Percentiles rank a stretch among this genome's conserved stretches.
Evolutionary conservation across 2,329 filamentous ascomycete species (phyloP).

Genomic region (Davidsoniella eucalypti): DNA sequence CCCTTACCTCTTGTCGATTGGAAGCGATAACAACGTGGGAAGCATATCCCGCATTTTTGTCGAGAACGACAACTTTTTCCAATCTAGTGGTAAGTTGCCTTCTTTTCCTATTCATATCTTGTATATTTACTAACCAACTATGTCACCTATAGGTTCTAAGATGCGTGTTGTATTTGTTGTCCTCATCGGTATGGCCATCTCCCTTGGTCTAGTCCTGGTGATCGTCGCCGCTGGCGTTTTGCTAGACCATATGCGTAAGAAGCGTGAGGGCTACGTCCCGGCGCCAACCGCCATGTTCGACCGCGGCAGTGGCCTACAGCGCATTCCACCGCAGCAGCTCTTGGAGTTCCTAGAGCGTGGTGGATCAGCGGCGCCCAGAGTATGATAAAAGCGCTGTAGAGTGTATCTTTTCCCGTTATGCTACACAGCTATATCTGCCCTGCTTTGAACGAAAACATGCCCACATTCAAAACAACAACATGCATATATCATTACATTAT

Average conservation of each 20-base stretch:
- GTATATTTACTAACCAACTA: constrained; percentile 12
- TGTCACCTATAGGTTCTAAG: constrained; percentile 28
- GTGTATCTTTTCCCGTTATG: no score
- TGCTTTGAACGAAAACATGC: not conserved
- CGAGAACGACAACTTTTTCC: constrained; percentile 64
- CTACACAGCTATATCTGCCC: not conserved
- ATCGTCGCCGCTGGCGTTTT: constrained; percentile 60
- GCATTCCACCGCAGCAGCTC: constrained; percentile 45
- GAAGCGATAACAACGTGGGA: constrained; percentile 45
- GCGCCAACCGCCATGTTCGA: constrained; percentile 53
- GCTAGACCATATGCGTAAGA: constrained; percentile 60
- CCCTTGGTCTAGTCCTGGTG: constrained; percentile 60
- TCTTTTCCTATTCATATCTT: not conserved
- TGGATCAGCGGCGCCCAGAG: constrained; percentile 33
- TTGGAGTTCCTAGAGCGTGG: constrained; percentile 35
- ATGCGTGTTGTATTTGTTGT: constrained; percentile 64
- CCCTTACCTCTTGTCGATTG: constrained; percentile 68
- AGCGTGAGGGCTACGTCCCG: constrained; percentile 64
- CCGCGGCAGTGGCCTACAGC: constrained; percentile 38
- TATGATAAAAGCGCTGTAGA: not conserved
- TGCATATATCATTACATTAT: not conserved
- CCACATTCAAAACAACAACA: not conserved
- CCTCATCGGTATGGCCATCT: constrained; percentile 63
- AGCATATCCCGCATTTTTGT: constrained; percentile 73
- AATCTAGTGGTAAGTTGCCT: constrained; percentile 36